Conservation (phyloP, 2,329 filamentous ascomycete species). For the Xylaria polymorpha region DNA sequence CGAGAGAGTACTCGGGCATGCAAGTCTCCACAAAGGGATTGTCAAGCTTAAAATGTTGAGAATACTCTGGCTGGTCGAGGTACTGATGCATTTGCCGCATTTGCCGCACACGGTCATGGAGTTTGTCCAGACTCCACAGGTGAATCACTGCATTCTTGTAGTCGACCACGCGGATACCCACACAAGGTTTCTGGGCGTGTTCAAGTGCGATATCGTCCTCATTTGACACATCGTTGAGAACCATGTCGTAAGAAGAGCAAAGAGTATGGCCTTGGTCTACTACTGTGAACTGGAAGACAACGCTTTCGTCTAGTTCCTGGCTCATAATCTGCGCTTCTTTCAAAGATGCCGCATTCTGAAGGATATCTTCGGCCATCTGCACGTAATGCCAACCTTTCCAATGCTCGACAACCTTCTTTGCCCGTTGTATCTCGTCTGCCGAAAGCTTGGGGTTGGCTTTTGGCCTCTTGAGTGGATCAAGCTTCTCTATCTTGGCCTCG, state of each 20-base stretch:
- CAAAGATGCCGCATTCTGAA: conserved; percentile 86
- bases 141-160: conserved; percentile 88
- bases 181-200: conserved; percentile 85
- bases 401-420: conserved; percentile 72
- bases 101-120: conserved; percentile 84
- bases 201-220: conserved; percentile 88
- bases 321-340: conserved; percentile 99
- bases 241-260: conserved; percentile 95
- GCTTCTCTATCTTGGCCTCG: conserved; percentile 83
- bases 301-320: conserved; percentile 91
- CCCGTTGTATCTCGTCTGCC: conserved; percentile 77
- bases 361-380: conserved; percentile 89
- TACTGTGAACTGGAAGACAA: conserved; percentile 94
- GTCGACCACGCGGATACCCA: conserved; percentile 90
- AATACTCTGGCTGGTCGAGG: conserved; percentile 92
- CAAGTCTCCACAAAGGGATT: conserved; percentile 93
- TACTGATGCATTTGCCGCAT: conserved; percentile 99
- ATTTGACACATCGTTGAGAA: conserved; percentile 87
- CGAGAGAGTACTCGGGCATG: conserved; percentile 90
- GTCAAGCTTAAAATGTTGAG: conserved; percentile 89
- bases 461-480: conserved; percentile 72
- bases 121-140: conserved; percentile 93
- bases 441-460: conserved; percentile 73
- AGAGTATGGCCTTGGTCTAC: conserved; percentile 88
- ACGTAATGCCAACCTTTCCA: conserved; percentile 92